These are phyloP conservation scores for Leucoagaricus sp. DNA, from an alignment of 1,284 basidiomycete species.

Conservation along the genomic window DNA sequence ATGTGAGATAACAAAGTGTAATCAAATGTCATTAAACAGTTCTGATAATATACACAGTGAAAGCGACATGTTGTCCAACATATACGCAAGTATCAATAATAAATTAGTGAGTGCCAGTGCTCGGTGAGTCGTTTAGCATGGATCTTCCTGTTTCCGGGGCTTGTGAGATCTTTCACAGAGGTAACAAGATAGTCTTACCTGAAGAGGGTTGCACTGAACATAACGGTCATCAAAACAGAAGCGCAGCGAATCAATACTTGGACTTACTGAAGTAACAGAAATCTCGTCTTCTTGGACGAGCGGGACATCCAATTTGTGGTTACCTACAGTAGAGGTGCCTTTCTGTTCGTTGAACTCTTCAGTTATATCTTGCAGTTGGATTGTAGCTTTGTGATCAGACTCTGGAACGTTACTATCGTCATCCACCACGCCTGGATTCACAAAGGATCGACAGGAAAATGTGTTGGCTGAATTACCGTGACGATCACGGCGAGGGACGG, in stretches of 20 bases:
- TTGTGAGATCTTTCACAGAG: too few species aligned
- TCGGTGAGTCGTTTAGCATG: too few species aligned
- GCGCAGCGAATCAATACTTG: background rate
- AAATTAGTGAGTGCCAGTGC: too few species aligned
- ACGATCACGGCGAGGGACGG: conserved; percentile 16
- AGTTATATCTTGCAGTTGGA: background rate
- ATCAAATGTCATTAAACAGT: too few species aligned
- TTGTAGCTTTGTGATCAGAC: background rate
- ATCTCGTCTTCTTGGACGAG: background rate
- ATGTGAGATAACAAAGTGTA: too few species aligned
- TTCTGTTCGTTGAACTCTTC: background rate
- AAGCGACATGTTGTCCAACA: too few species aligned
- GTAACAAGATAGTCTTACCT: background rate
- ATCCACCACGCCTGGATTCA: background rate
- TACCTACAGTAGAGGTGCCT: background rate
- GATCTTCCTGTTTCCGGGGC: too few species aligned
- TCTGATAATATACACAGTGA: too few species aligned
- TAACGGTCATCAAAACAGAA: background rate
- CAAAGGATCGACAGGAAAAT: conserved; percentile 4
- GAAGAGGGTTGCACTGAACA: background rate
- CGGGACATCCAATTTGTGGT: conserved; percentile 1
- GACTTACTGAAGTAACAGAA: background rate
- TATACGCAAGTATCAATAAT: too few species aligned
- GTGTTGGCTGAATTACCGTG: conserved; percentile 12
- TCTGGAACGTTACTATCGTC: background rate